phyloP scores from a whole-genome alignment of 345 rosid genomes.

The Pugionium cornutum region DNA sequence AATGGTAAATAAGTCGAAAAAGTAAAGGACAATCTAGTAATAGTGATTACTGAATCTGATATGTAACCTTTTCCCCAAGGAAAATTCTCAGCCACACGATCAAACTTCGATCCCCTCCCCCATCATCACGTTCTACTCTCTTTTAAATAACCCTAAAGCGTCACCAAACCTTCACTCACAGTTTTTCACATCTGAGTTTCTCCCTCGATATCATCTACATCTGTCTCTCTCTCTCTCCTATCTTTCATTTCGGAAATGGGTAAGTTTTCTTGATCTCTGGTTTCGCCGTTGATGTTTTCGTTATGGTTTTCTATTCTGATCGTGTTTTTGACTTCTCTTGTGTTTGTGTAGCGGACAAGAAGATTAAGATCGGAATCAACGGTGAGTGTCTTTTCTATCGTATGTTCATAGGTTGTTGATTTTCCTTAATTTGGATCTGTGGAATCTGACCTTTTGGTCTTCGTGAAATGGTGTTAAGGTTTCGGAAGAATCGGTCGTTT shows the following conservation, averaged over 20 bases:
- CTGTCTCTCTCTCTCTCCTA: not conserved
- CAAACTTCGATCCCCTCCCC: too few relatives aligned
- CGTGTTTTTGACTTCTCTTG: not conserved
- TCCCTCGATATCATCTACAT: constrained; percentile 28
- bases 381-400: constrained; percentile 41
- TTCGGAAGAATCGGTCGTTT: constrained; percentile 71
- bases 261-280: constrained; percentile 7
- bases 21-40: constrained; percentile 9
- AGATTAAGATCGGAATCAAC: constrained; percentile 67
- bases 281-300: not conserved
- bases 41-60: constrained; percentile 24
- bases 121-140: constrained; percentile 15
- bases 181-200: not conserved
- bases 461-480: constrained; percentile 27
- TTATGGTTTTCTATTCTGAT: constrained; percentile 3
- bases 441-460: not conserved
- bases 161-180: constrained; percentile 36
- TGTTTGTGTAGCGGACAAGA: constrained; percentile 41
- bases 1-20: constrained; percentile 23
- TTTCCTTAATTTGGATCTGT: not conserved
- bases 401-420: not conserved
- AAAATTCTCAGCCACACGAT: constrained; percentile 39
- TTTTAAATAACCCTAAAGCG: constrained; percentile 38
- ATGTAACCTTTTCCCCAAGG: constrained; percentile 14
- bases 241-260: constrained; percentile 23